Evolutionary conservation across 257 asterid genomes (phyloP), one percentile per base, ranked within the genome.

Genomic region (Solanum bukasovii): DNA sequence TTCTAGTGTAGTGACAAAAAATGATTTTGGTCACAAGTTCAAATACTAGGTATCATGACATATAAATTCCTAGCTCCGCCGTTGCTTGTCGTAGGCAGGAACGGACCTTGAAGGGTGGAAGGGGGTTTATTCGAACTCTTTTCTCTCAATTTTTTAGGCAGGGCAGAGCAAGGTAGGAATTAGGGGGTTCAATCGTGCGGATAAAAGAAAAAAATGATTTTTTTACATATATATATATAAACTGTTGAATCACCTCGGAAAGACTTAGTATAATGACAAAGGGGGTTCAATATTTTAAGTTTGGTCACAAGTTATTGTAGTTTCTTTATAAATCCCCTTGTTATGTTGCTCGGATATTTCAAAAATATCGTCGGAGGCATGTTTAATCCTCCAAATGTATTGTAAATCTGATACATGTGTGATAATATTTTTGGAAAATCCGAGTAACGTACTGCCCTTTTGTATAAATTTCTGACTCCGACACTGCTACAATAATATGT

Each of bases 381-480:
- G 16, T 33, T 9, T 7, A 14, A 70, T 70, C 77, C 6, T 29
- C 12, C 5, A 0, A 70, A 27, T 13, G 4, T 3, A 31, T 13
- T 71, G 0, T 3, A 20, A 1, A 35, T 73, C 1, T 3, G 3
- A 73, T 2, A 73, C 0, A 1, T 5, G 8, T 5, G 18, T 0
- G 7, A 20, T 3, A 10, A 9, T 2, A 74, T 74, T 20, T 73
- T 73, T 0, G 1, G 0, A 34, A 8, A 73, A 25, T 74, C 0
- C 9, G 3, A 74, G 5, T 31, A 72, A 9, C 1, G 3, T 34
- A 34, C 7, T 73, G 4, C 8, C 5, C 0, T 10, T 73, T 25
- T 74, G 21, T 74, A 20, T 73, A 73, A 73, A 35, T 74, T 74
- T 0, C 20, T 74, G 10, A 5, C 83, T 74, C 31, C 0, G 1